Percentiles rank a stretch among this genome's conserved stretches.
Evolutionary conservation across 495 filamentous ascomycete species (phyloP).

Genomic region (Penicillium waksmanii): DNA sequence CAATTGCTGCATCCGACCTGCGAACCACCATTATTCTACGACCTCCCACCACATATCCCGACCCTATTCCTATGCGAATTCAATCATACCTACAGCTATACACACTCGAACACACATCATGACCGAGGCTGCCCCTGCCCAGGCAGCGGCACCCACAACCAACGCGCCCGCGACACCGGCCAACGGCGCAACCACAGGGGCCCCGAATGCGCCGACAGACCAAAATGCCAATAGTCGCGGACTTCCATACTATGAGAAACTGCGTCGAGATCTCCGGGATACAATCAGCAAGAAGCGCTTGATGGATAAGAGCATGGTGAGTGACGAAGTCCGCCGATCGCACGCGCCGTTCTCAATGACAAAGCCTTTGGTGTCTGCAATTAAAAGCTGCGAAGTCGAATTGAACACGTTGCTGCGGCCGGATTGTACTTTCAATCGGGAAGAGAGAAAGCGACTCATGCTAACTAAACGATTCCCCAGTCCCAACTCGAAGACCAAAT

Average conservation of each 20-base stretch:
- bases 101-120: conserved; percentile 33
- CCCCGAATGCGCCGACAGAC: conserved; percentile 37
- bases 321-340: conserved; percentile 13
- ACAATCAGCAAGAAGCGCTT: conserved; percentile 67
- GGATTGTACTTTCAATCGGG: neutral
- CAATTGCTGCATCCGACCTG: conserved; percentile 16
- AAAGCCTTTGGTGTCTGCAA: too few species aligned
- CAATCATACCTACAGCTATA: neutral
- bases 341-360: neutral
- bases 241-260: conserved; percentile 73
- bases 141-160: conserved; percentile 27
- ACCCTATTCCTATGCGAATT: neutral
- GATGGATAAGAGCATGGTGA: conserved; percentile 69
- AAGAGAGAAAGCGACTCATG: neutral
- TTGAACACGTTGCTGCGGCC: neutral
- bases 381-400: too few species aligned
- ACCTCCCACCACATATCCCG: neutral
- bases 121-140: conserved; percentile 57
- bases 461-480: conserved; percentile 32
- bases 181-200: conserved; percentile 27
- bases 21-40: neutral
- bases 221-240: conserved; percentile 46
- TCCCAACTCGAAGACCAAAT: conserved; percentile 80
- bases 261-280: conserved; percentile 69
- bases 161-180: conserved; percentile 24